These are phyloP conservation scores for Pyricularia pennisetigena DNA, from an alignment of 2,329 filamentous ascomycete genomes.

Conservation along the genomic window DNA sequence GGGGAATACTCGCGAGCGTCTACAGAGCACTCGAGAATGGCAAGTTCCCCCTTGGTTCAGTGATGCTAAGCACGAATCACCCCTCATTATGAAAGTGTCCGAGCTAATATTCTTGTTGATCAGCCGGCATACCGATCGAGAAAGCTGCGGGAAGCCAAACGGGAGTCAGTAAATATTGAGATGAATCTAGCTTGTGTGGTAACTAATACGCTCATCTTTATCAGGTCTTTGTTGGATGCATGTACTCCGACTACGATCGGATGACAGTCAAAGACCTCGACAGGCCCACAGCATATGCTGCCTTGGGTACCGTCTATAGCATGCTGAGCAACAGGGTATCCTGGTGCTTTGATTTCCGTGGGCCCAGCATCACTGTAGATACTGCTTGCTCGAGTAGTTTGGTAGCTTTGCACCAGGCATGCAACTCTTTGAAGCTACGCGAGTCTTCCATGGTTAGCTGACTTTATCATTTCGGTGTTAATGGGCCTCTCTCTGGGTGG, in stretches of 20 bases:
- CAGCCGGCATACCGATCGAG: conserved; percentile 2
- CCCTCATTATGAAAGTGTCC: neutral
- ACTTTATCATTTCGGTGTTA: neutral
- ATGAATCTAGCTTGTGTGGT: neutral
- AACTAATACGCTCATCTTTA: neutral
- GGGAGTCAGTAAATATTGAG: neutral
- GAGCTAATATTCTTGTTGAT: neutral
- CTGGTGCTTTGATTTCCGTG: conserved; percentile 25
- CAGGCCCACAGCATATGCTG: conserved; percentile 13
- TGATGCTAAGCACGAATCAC: neutral
- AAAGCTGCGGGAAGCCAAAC: neutral
- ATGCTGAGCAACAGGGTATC: conserved; percentile 24
- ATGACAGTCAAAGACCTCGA: conserved; percentile 13
- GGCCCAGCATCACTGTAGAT: conserved; percentile 24
- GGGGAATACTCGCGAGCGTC: conserved; percentile 49
- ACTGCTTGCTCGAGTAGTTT: conserved; percentile 27
- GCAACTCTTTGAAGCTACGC: conserved; percentile 11
- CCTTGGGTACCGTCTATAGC: conserved; percentile 18
- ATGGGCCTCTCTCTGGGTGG: too few relatives aligned
- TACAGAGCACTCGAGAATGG: conserved; percentile 56
- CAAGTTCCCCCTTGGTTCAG: neutral
- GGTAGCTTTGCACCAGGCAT: conserved; percentile 21
- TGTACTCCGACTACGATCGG: conserved; percentile 15
- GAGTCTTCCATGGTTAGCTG: conserved; percentile 11
- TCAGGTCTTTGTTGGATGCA: conserved; percentile 13